Conservation (phyloP, 805 yeast species). For the Komagataella ulmi region DNA sequence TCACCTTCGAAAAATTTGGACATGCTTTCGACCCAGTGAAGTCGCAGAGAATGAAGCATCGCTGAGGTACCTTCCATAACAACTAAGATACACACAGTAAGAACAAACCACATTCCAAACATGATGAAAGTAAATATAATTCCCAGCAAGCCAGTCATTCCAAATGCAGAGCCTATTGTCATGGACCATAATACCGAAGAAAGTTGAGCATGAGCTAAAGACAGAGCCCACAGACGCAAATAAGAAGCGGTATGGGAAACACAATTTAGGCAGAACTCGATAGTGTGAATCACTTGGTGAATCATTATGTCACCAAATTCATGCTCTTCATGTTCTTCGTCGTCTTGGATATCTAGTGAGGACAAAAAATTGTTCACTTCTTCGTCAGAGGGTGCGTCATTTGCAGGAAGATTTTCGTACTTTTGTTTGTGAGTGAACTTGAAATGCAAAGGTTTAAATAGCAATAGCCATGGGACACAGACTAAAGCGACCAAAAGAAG, state of each 20-base stretch:
- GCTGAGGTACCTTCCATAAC: slow-evolving; percentile 99
- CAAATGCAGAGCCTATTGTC: slow-evolving; percentile 78
- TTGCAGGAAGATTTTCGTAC: slow-evolving; percentile 11
- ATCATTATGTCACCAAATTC: slow-evolving; percentile 90
- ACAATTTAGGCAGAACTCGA: slow-evolving; percentile 93
- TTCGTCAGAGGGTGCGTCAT: slow-evolving; percentile 13
- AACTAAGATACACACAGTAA: slow-evolving; percentile 85
- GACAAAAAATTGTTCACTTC: slow-evolving; percentile 16
- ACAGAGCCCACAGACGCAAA: slow-evolving; percentile 91
- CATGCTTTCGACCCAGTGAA: slow-evolving; percentile 99
- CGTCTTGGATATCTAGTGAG: slow-evolving; percentile 26
- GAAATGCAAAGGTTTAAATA: slow-evolving; percentile 62
- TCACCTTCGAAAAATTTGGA: slow-evolving; percentile 96
- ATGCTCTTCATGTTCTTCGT: slow-evolving; percentile 43
- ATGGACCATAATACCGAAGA: slow-evolving; percentile 93
- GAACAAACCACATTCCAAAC: slow-evolving; percentile 89
- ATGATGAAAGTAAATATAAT: slow-evolving; percentile 63
- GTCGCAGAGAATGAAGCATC: slow-evolving; percentile 94
- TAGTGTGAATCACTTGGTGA: slow-evolving; percentile 95
- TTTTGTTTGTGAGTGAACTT: slow-evolving; percentile 38
- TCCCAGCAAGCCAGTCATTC: slow-evolving; percentile 47
- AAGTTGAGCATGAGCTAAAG: slow-evolving; percentile 92
- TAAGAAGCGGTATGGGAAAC: slow-evolving; percentile 98
- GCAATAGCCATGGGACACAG: slow-evolving; percentile 87
- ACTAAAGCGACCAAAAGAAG: slow-evolving; percentile 64